Conservation (phyloP, 192 early-diverging fungal genomes). For the Gamsiella multidivaricata region DNA sequence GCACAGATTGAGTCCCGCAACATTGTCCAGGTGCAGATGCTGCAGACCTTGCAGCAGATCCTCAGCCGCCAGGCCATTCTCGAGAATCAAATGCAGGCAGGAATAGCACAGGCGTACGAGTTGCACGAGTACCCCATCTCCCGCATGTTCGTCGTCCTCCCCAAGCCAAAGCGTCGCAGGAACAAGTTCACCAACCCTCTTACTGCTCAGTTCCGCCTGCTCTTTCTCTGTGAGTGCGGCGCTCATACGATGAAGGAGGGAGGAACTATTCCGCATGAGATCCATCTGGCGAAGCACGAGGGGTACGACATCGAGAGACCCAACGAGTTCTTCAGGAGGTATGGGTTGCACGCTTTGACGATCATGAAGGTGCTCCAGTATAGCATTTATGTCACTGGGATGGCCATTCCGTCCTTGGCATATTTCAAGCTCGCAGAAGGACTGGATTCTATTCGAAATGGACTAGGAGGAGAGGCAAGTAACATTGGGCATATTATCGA, state of each 20-base stretch:
- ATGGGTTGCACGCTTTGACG: slow-evolving; percentile 1
- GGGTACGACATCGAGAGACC: slow-evolving; percentile 17
- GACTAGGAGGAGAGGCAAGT: neutral
- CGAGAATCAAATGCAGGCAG: neutral
- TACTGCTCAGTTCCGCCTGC: slow-evolving; percentile 5
- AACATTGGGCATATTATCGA: neutral
- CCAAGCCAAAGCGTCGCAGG: neutral
- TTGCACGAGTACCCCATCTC: slow-evolving; percentile 2
- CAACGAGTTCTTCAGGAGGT: slow-evolving; percentile 17
- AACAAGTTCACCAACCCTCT: neutral
- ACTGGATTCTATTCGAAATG: neutral
- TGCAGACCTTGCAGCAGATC: no score
- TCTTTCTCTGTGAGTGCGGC: slow-evolving; percentile 30
- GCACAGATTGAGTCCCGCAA: no score
- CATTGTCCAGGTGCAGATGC: no score
- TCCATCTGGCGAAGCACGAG: slow-evolving; percentile 23
- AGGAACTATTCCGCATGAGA: neutral
- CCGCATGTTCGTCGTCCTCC: neutral
- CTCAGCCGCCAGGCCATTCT: neutral
- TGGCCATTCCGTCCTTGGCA: neutral
- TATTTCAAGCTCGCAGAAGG: neutral
- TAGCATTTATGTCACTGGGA: neutral
- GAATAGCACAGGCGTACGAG: neutral
- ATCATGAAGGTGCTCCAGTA: slow-evolving; percentile 14
- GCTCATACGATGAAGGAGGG: slow-evolving; percentile 3